Percentiles rank a stretch among this genome's conserved stretches.
These are phyloP conservation scores for Fomitopsis pinicola DNA, from an alignment of 1,284 basidiomycete species.

Conservation along the genomic window DNA sequence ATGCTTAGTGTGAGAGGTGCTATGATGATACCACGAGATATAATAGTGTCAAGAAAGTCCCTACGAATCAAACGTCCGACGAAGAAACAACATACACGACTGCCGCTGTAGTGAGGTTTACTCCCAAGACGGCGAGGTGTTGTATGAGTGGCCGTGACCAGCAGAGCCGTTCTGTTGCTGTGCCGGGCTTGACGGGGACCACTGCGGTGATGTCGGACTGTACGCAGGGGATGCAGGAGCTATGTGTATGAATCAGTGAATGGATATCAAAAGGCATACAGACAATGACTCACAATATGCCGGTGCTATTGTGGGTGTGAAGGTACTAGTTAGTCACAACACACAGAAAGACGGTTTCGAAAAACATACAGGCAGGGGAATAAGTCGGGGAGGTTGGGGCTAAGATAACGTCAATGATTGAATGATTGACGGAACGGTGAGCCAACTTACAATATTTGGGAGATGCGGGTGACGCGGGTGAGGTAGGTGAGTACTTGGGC, in stretches of 20 bases:
- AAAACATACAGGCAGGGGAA: slow-evolving; percentile 73
- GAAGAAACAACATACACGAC: not conserved
- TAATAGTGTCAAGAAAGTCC: slow-evolving; percentile 19
- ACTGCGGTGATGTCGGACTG: slow-evolving; percentile 76
- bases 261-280: slow-evolving; percentile 13
- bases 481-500: slow-evolving; percentile 83
- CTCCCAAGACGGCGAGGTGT: slow-evolving; percentile 56
- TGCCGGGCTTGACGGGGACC: slow-evolving; percentile 78
- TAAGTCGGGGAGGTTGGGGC: slow-evolving; percentile 82
- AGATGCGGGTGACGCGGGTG: slow-evolving; percentile 78
- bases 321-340: slow-evolving; percentile 1
- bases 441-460: slow-evolving; percentile 78
- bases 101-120: slow-evolving; percentile 16
- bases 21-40: slow-evolving; percentile 10
- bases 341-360: not conserved
- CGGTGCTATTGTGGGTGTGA: slow-evolving; percentile 13
- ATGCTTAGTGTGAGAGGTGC: slow-evolving; percentile 18
- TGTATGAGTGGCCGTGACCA: slow-evolving; percentile 40
- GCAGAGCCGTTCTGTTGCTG: slow-evolving; percentile 43
- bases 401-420: slow-evolving; percentile 24
- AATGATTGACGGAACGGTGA: not conserved
- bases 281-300: slow-evolving; percentile 61
- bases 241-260: slow-evolving; percentile 23
- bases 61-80: slow-evolving; percentile 11
- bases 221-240: slow-evolving; percentile 83